These are phyloP conservation scores for Xylariaceae sp. DNA, from an alignment of 2,329 filamentous ascomycete genomes.

Conservation along the genomic window DNA sequence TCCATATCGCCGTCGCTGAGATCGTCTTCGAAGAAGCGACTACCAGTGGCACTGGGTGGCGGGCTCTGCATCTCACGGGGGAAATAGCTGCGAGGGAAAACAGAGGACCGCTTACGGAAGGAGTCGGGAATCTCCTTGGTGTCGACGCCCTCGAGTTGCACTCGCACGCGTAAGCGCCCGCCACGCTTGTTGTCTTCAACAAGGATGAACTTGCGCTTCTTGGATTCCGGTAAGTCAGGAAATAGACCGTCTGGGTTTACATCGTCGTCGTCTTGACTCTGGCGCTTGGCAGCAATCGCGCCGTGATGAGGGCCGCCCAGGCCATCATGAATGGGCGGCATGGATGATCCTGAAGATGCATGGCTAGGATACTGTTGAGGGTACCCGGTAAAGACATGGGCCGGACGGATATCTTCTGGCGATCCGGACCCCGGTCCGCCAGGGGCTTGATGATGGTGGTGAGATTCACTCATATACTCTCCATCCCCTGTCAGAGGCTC, in stretches of 20 bases:
- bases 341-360: slow-evolving; percentile 39
- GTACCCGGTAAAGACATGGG: slow-evolving; percentile 38
- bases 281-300: slow-evolving; percentile 32
- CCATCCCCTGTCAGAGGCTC: slow-evolving; percentile 52
- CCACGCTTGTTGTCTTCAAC: slow-evolving; percentile 85
- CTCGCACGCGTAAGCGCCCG: slow-evolving; percentile 79
- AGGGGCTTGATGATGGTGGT: slow-evolving; percentile 64
- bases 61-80: slow-evolving; percentile 89
- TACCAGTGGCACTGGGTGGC: slow-evolving; percentile 71
- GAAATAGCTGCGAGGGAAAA: slow-evolving; percentile 89
- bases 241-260: slow-evolving; percentile 71
- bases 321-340: slow-evolving; percentile 37
- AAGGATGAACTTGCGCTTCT: slow-evolving; percentile 94
- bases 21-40: slow-evolving; percentile 71
- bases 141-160: slow-evolving; percentile 89
- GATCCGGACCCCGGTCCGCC: slow-evolving; percentile 46
- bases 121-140: slow-evolving; percentile 96
- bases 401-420: slow-evolving; percentile 55
- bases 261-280: slow-evolving; percentile 43
- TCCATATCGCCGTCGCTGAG: slow-evolving; percentile 56
- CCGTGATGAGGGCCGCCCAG: slow-evolving; percentile 36
- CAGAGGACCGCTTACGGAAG: slow-evolving; percentile 84
- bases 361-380: slow-evolving; percentile 37
- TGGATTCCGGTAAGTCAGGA: slow-evolving; percentile 82
- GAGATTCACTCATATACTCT: slow-evolving; percentile 61